phyloP scores from a whole-genome alignment of 371 early-diverging fungal genomes.

The Cladochytrium tenue region DNA sequence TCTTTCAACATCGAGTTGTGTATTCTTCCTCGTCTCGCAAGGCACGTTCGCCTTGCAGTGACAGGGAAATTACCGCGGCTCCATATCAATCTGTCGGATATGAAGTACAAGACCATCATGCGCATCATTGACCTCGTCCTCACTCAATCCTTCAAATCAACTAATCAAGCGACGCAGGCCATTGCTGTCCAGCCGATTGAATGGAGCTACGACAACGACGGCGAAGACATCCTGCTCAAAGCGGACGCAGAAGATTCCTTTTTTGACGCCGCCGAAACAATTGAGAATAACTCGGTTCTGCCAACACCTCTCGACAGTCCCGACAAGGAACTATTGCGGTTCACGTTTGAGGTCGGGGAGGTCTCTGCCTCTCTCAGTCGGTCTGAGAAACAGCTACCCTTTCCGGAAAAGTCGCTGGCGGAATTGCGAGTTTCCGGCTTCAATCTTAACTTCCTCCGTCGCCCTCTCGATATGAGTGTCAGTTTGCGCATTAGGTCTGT shows the following conservation, averaged over 20 bases:
- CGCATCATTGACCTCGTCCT: constrained; percentile 62
- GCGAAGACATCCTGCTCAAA: constrained; percentile 7
- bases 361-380: constrained; percentile 69
- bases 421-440: constrained; percentile 74
- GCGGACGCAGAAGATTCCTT: constrained; percentile 42
- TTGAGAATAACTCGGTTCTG: constrained; percentile 7
- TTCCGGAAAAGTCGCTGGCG: constrained; percentile 60
- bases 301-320: constrained; percentile 23
- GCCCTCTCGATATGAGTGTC: constrained; percentile 53
- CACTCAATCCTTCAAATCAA: neutral
- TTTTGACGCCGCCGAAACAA: constrained; percentile 41
- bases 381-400: constrained; percentile 38
- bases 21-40: constrained; percentile 76
- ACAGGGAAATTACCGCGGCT: constrained; percentile 84
- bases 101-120: constrained; percentile 91
- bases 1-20: constrained; percentile 79
- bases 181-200: neutral
- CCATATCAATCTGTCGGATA: constrained; percentile 88
- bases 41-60: constrained; percentile 75
- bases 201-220: neutral
- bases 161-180: neutral
- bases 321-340: constrained; percentile 57
- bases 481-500: constrained; percentile 73
- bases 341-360: constrained; percentile 72
- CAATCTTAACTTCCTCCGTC: constrained; percentile 65